phyloP scores from a whole-genome alignment of 805 yeast species.

The Yamadazyma endophytica region DNA sequence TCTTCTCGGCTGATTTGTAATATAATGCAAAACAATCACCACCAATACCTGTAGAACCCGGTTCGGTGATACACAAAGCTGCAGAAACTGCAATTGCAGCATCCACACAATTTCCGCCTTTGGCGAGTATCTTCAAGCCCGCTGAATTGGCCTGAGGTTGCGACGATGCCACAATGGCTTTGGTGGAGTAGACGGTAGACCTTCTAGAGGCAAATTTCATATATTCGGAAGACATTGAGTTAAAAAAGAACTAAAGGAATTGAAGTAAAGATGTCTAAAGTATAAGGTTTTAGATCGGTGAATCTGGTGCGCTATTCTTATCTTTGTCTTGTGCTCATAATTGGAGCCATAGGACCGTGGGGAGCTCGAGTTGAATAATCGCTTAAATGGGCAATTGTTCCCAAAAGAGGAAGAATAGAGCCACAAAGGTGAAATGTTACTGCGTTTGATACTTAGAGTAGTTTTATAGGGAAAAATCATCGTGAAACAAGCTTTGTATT shows the following conservation, averaged over 20 bases:
- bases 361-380: too few species aligned
- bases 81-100: constrained; percentile 61
- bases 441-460: too few species aligned
- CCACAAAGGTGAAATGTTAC: too few species aligned
- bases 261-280: too few species aligned
- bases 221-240: constrained; percentile 15
- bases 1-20: constrained; percentile 45
- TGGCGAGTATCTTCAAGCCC: constrained; percentile 57
- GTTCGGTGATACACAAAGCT: constrained; percentile 52
- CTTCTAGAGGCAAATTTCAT: constrained; percentile 52
- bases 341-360: too few species aligned
- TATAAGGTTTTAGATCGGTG: too few species aligned
- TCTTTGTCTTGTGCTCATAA: too few species aligned
- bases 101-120: constrained; percentile 73
- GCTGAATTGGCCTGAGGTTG: constrained; percentile 79
- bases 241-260: not conserved
- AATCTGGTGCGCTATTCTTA: too few species aligned
- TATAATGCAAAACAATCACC: constrained; percentile 66
- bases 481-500: too few species aligned
- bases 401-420: too few species aligned
- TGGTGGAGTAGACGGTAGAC: constrained; percentile 68
- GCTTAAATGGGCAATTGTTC: too few species aligned
- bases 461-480: too few species aligned
- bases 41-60: constrained; percentile 60
- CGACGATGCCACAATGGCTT: constrained; percentile 70